Percentiles rank a stretch among this genome's conserved stretches.
These are phyloP conservation scores for Xylariaceae sp. DNA, from an alignment of 2,329 filamentous ascomycete genomes.

Conservation along the genomic window DNA sequence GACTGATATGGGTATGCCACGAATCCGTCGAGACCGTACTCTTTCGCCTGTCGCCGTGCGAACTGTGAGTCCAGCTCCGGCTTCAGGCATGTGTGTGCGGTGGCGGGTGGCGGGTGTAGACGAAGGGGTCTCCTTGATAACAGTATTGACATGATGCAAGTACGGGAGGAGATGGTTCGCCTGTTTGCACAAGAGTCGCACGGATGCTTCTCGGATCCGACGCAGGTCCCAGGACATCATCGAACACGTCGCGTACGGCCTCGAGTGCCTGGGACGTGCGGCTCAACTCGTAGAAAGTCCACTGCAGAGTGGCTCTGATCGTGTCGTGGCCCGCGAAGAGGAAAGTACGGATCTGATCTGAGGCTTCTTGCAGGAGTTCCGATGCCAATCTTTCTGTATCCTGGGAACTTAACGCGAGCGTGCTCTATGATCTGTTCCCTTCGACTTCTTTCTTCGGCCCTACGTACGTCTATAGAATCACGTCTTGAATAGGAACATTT, in stretches of 20 bases:
- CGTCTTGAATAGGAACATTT: constrained; percentile 4
- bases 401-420: constrained; percentile 11
- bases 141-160: constrained; percentile 9
- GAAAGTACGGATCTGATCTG: constrained; percentile 14
- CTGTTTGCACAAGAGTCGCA: background rate
- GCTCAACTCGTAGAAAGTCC: constrained; percentile 14
- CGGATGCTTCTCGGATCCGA: constrained; percentile 1
- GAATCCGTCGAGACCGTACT: constrained; percentile 11
- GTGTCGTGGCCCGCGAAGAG: constrained; percentile 18
- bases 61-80: constrained; percentile 10
- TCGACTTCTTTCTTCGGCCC: constrained; percentile 5
- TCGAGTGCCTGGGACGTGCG: constrained; percentile 8
- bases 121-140: constrained; percentile 16
- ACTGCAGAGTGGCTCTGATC: constrained; percentile 9
- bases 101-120: constrained; percentile 11
- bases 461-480: constrained; percentile 3
- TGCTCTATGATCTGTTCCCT: constrained; percentile 5
- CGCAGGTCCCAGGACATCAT: constrained; percentile 7
- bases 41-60: constrained; percentile 5
- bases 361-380: constrained; percentile 8
- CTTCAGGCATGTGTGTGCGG: constrained; percentile 6
- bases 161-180: constrained; percentile 1
- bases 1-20: constrained; percentile 8
- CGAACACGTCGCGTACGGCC: constrained; percentile 11
- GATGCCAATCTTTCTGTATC: constrained; percentile 7